A percentile compares a stretch with the other conserved stretches of the same genome.
phyloP scores from a whole-genome alignment of 345 rosid genomes.

The Mercurialis annua region DNA sequence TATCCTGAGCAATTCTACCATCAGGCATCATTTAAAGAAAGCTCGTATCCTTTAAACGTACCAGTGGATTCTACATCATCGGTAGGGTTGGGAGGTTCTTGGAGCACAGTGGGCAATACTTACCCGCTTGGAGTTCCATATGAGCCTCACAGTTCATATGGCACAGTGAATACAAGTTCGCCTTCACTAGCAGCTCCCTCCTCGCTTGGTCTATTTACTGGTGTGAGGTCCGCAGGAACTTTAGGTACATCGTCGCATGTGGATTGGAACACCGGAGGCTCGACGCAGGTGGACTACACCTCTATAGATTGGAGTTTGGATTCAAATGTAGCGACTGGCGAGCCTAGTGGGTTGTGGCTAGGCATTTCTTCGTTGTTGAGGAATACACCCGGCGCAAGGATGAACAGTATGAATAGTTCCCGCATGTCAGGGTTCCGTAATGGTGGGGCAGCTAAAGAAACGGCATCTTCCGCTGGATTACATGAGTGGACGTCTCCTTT shows the following conservation, averaged over 20 bases:
- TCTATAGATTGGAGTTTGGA: slow-evolving; percentile 83
- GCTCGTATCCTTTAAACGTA: no score
- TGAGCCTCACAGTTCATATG: no score
- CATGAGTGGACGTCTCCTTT: slow-evolving; percentile 90
- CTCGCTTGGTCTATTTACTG: slow-evolving; percentile 76
- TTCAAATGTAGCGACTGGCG: slow-evolving; percentile 42
- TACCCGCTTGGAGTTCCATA: slow-evolving; percentile 47
- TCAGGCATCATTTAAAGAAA: no score
- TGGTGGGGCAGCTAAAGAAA: slow-evolving; percentile 31
- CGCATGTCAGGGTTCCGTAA: slow-evolving; percentile 45
- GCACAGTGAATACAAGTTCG: no score
- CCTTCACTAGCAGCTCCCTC: slow-evolving; percentile 70
- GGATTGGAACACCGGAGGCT: slow-evolving; percentile 69
- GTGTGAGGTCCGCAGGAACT: slow-evolving; percentile 48
- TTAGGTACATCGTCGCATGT: slow-evolving; percentile 63
- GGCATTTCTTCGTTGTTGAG: slow-evolving; percentile 37
- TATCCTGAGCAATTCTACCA: slow-evolving; percentile 50
- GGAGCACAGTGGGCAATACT: slow-evolving; percentile 46
- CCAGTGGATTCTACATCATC: slow-evolving; percentile 51
- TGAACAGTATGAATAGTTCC: slow-evolving; percentile 36
- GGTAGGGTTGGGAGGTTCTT: slow-evolving; percentile 44
- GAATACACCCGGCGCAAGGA: slow-evolving; percentile 34
- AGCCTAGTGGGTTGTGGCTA: slow-evolving; percentile 39
- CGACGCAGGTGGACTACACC: slow-evolving; percentile 56
- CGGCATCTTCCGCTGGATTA: slow-evolving; percentile 41